These are phyloP conservation scores for Debaryomyces fabryi DNA, from an alignment of 1,139 yeast genomes.

Conservation along the genomic window DNA sequence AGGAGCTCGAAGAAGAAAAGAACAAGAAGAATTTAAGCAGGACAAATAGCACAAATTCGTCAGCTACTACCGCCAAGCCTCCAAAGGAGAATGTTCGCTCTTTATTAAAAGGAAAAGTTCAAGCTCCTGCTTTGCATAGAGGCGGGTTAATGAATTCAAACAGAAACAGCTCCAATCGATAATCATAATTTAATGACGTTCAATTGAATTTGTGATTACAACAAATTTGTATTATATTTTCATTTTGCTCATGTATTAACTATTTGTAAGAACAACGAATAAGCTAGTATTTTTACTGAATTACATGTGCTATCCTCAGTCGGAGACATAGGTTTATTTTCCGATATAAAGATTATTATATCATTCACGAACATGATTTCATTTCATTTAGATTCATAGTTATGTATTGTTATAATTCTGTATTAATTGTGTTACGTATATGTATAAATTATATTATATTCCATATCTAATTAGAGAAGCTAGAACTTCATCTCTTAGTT, in stretches of 20 bases:
- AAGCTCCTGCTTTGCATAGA: slow-evolving; percentile 48
- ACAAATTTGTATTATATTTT: slow-evolving; percentile 3
- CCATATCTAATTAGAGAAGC: neutral
- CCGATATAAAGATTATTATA: neutral
- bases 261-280: neutral
- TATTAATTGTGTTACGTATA: neutral
- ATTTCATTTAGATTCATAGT: neutral
- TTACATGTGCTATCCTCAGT: neutral
- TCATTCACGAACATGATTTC: neutral
- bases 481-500: no score
- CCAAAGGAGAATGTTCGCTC: slow-evolving; percentile 39
- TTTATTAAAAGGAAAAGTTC: slow-evolving; percentile 40
- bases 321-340: neutral
- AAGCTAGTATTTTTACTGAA: neutral
- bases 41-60: slow-evolving; percentile 16
- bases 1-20: slow-evolving; percentile 32
- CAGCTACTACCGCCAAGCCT: slow-evolving; percentile 14
- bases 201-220: neutral
- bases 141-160: slow-evolving; percentile 31
- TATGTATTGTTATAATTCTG: neutral
- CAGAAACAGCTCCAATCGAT: slow-evolving; percentile 5
- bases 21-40: slow-evolving; percentile 14
- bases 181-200: neutral
- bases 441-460: neutral
- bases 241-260: neutral